A percentile compares a stretch with the other conserved stretches of the same genome.
phyloP scores from a whole-genome alignment of 2,329 filamentous ascomycete species.

The Eutypa lata region DNA sequence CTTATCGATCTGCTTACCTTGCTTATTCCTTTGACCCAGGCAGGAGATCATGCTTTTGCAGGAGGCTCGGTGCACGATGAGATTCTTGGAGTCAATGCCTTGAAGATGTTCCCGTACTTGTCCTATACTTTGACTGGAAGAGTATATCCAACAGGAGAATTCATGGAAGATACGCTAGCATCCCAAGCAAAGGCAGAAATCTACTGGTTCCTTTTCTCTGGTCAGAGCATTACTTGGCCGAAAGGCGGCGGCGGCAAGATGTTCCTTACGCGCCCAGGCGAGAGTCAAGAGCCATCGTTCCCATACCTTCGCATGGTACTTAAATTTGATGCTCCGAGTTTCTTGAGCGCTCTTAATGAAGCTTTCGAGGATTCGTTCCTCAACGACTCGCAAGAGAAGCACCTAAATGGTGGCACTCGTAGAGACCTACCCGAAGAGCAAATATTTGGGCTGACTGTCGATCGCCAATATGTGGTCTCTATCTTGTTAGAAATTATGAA shows the following conservation, averaged over 20 bases:
- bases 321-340: slow-evolving; percentile 85
- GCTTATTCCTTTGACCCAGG: slow-evolving; percentile 56
- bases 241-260: slow-evolving; percentile 54
- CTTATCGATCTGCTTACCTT: slow-evolving; percentile 78
- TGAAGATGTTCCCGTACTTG: slow-evolving; percentile 92
- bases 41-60: slow-evolving; percentile 49
- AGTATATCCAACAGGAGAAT: slow-evolving; percentile 82
- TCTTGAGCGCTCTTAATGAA: slow-evolving; percentile 93
- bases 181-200: slow-evolving; percentile 78
- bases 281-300: slow-evolving; percentile 69
- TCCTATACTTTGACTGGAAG: slow-evolving; percentile 88
- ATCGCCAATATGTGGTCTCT: slow-evolving; percentile 87
- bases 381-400: slow-evolving; percentile 71
- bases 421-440: slow-evolving; percentile 61
- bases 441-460: slow-evolving; percentile 69
- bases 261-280: slow-evolving; percentile 58
- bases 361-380: slow-evolving; percentile 94
- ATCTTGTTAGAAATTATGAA: slow-evolving; percentile 92
- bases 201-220: slow-evolving; percentile 92
- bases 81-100: slow-evolving; percentile 65
- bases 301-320: slow-evolving; percentile 82
- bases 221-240: slow-evolving; percentile 73
- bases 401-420: slow-evolving; percentile 48
- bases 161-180: slow-evolving; percentile 69
- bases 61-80: slow-evolving; percentile 57